A percentile compares a stretch with the other conserved stretches of the same genome.
Conservation (phyloP, 164 flowering plant genomes). For the Aristolochia californica region DNA sequence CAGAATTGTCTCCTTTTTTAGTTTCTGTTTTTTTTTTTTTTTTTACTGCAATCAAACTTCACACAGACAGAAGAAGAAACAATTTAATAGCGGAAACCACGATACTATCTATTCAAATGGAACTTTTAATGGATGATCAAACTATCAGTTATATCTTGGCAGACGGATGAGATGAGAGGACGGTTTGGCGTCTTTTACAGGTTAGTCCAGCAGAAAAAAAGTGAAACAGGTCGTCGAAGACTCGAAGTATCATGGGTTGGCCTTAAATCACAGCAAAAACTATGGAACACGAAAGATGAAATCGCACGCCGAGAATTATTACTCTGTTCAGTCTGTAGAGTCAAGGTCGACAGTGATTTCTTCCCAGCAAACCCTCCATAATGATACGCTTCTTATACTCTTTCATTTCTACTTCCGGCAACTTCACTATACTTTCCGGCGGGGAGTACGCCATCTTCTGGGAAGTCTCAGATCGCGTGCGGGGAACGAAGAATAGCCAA, state of each 20-base stretch:
- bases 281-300: slow-evolving; percentile 1
- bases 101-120: too few species aligned
- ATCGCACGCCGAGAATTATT: slow-evolving; percentile 1
- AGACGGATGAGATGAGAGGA: too few species aligned
- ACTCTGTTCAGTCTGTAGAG: background rate
- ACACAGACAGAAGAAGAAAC: background rate
- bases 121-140: background rate
- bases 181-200: too few species aligned
- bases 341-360: slow-evolving; percentile 1
- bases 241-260: too few species aligned
- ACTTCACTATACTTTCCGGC: background rate
- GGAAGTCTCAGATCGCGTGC: background rate
- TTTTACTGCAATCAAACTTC: too few species aligned
- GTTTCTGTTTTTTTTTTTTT: too few species aligned
- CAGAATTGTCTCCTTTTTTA: too few species aligned
- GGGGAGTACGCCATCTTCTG: background rate
- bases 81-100: background rate
- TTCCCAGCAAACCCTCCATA: slow-evolving; percentile 5
- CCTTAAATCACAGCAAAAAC: background rate
- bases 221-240: too few species aligned
- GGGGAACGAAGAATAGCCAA: slow-evolving; percentile 3
- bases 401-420: background rate
- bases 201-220: too few species aligned
- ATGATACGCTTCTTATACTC: slow-evolving; percentile 2
- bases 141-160: background rate